Evolutionary conservation across 129 eudicot species (phyloP).

Genomic region (Artemisia tridentata): DNA sequence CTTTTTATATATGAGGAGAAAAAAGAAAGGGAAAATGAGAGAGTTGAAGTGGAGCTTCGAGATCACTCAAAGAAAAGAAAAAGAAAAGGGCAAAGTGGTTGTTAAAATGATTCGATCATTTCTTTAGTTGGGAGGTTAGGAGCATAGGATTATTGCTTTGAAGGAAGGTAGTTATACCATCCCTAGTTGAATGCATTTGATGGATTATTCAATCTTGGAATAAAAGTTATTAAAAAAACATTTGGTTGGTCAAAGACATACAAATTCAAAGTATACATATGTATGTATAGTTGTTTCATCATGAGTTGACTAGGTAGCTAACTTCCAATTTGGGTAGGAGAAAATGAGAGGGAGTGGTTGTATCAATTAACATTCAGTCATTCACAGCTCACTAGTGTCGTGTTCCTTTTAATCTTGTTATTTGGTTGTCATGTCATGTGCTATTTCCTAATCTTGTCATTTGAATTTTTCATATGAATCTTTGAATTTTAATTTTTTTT

Average conservation of each 20-base stretch:
- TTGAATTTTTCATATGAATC: too few species aligned
- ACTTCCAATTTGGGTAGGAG: neutral
- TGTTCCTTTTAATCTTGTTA: neutral
- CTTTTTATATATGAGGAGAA: neutral
- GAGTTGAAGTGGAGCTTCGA: slow-evolving; percentile 29
- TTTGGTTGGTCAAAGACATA: slow-evolving; percentile 1
- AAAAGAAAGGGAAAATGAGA: neutral
- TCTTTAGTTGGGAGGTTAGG: slow-evolving; percentile 24
- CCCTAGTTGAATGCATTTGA: slow-evolving; percentile 31
- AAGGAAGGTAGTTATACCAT: slow-evolving; percentile 35
- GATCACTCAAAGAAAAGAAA: slow-evolving; percentile 39
- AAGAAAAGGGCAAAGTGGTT: slow-evolving; percentile 29
- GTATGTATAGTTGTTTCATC: neutral
- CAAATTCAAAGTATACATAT: neutral
- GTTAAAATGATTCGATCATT: slow-evolving; percentile 34
- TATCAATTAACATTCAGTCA: neutral
- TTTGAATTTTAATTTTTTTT: too few species aligned
- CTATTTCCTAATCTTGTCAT: neutral
- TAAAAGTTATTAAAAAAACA: neutral
- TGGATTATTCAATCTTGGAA: slow-evolving; percentile 22
- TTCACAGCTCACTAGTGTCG: neutral
- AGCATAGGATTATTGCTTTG: slow-evolving; percentile 20
- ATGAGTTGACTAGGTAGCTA: neutral
- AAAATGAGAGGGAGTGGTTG: neutral
- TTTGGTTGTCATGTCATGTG: slow-evolving; percentile 2